phyloP scores from a whole-genome alignment of 2,329 filamentous ascomycete genomes.

The Fusarium sp. region DNA sequence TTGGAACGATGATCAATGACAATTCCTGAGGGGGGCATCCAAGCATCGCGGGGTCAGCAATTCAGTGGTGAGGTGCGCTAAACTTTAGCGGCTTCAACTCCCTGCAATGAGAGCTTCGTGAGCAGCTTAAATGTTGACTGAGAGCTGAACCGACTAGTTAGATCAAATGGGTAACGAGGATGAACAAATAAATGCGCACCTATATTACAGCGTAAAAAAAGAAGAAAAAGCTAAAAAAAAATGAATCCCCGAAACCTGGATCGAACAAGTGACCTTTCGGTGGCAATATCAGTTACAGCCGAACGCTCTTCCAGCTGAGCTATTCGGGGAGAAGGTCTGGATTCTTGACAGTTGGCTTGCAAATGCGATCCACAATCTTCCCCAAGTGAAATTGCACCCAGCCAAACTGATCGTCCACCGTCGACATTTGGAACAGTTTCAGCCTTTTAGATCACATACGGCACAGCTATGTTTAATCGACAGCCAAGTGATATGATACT shows the following conservation, averaged over 20 bases:
- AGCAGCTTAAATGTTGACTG: rapidly evolving
- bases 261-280: constrained; percentile 39
- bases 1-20: background rate
- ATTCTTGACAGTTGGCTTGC: background rate
- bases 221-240: background rate
- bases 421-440: background rate
- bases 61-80: background rate
- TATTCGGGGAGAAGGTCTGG: constrained; percentile 32
- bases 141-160: rapidly evolving
- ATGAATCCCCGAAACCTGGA: constrained; percentile 33
- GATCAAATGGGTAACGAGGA: background rate
- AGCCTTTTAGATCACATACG: background rate
- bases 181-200: background rate
- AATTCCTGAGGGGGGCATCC: background rate
- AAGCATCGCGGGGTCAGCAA: background rate
- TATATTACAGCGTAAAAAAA: background rate
- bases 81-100: background rate
- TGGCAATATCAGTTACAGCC: constrained; percentile 30
- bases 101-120: rapidly evolving
- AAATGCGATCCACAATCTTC: rapidly evolving
- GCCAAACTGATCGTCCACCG: background rate
- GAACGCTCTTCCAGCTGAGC: constrained; percentile 39
- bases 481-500: background rate
- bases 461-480: rapidly evolving
- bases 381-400: rapidly evolving